phyloP scores from a whole-genome alignment of 192 early-diverging fungal species.

The Umbelopsis sp. region DNA sequence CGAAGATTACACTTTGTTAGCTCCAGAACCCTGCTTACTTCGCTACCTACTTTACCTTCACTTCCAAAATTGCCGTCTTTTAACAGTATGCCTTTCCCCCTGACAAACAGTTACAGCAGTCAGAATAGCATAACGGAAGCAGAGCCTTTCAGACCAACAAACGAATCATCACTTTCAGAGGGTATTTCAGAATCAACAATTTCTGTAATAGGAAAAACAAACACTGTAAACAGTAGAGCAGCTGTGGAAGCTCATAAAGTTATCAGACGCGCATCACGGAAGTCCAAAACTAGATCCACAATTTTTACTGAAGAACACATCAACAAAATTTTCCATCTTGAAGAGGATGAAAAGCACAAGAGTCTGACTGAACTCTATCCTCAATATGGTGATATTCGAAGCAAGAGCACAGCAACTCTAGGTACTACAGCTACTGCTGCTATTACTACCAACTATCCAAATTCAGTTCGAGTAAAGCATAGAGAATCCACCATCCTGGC shows the following conservation, averaged over 20 bases:
- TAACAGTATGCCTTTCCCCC: background rate
- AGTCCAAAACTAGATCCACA: conserved; percentile 5
- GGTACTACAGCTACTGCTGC: background rate
- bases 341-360: background rate
- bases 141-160: background rate
- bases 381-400: conserved; percentile 7
- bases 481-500: background rate
- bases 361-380: conserved; percentile 1
- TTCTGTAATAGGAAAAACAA: background rate
- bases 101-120: background rate
- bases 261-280: background rate
- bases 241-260: conserved; percentile 14
- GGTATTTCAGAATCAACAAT: background rate
- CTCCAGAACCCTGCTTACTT: conserved; percentile 6
- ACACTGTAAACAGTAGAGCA: background rate
- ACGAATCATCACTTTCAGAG: background rate
- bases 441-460: background rate
- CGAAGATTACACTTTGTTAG: background rate
- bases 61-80: conserved; percentile 4
- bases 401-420: background rate
- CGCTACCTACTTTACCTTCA: background rate
- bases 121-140: background rate
- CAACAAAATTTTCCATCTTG: conserved; percentile 8
- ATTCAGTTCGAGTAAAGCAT: background rate
- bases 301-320: conserved; percentile 3